phyloP scores from a whole-genome alignment of 495 filamentous ascomycete species.

The Antarctomyces pellizariae region DNA sequence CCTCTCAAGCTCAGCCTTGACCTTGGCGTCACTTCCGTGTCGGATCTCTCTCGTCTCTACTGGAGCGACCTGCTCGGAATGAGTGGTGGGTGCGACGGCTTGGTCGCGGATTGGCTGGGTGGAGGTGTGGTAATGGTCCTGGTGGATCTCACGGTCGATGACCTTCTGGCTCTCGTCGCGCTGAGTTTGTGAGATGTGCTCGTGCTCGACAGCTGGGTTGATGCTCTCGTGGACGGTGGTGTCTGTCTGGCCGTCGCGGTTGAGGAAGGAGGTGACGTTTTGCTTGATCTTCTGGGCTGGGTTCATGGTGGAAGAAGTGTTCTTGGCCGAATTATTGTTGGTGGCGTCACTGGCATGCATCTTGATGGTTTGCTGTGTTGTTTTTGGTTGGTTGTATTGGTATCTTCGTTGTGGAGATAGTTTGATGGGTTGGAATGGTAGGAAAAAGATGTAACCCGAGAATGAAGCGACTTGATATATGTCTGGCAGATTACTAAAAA shows the following conservation, averaged over 20 bases:
- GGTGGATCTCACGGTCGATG: constrained; percentile 36
- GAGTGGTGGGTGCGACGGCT: constrained; percentile 24
- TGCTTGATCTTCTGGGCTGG: constrained; percentile 33
- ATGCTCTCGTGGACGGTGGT: constrained; percentile 38
- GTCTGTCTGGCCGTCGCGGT: constrained; percentile 30
- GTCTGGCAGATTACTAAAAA: constrained; percentile 1
- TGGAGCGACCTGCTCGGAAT: constrained; percentile 21
- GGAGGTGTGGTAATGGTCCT: constrained; percentile 32
- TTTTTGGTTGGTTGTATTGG: not conserved
- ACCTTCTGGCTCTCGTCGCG: constrained; percentile 32
- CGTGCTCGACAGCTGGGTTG: constrained; percentile 32
- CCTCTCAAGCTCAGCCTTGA: constrained; percentile 19
- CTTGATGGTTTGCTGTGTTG: not conserved
- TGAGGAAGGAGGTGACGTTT: constrained; percentile 27
- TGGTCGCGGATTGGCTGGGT: constrained; percentile 26
- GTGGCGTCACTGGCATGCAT: not conserved
- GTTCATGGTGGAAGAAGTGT: constrained; percentile 1
- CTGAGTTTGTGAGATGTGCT: constrained; percentile 24
- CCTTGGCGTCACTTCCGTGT: constrained; percentile 24
- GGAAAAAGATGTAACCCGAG: not conserved
- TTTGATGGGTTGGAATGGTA: not conserved
- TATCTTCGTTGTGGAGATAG: not conserved
- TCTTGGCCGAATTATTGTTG: constrained; percentile 1
- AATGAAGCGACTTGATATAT: constrained; percentile 1
- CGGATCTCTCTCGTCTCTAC: constrained; percentile 31